phyloP scores from a whole-genome alignment of 2,329 filamentous ascomycete genomes.

The Scolecobasidium constrictum region DNA sequence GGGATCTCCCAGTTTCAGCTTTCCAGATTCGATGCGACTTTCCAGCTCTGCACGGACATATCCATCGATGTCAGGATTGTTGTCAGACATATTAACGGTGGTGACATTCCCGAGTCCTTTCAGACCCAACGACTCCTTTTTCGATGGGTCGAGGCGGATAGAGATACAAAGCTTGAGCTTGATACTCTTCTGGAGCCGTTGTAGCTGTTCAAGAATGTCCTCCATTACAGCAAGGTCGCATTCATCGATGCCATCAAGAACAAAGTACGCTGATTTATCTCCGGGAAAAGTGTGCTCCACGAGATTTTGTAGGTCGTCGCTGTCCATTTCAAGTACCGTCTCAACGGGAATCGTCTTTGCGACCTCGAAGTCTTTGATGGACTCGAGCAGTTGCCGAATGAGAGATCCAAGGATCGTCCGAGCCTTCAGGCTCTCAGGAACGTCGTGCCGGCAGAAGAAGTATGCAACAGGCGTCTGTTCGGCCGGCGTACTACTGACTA shows the following conservation, averaged over 20 bases:
- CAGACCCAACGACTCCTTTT: slow-evolving; percentile 10
- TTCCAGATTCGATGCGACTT: slow-evolving; percentile 13
- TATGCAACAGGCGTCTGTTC: slow-evolving; percentile 13
- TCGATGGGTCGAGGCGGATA: slow-evolving; percentile 15
- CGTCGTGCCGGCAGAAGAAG: slow-evolving; percentile 20
- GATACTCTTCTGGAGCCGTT: slow-evolving; percentile 15
- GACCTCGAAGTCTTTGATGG: slow-evolving; percentile 15
- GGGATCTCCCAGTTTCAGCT: slow-evolving; percentile 17
- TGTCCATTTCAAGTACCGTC: slow-evolving; percentile 9
- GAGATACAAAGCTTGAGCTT: slow-evolving; percentile 18
- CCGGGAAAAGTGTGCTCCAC: slow-evolving; percentile 14
- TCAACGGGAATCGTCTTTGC: slow-evolving; percentile 10
- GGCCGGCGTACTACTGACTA: slow-evolving; percentile 10
- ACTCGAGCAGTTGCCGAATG: slow-evolving; percentile 25
- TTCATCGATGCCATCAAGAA: slow-evolving; percentile 26
- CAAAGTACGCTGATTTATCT: slow-evolving; percentile 18
- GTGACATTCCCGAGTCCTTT: slow-evolving; percentile 7
- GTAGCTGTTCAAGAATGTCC: slow-evolving; percentile 13
- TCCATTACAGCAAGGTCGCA: slow-evolving; percentile 15
- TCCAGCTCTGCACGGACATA: slow-evolving; percentile 20
- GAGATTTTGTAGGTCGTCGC: slow-evolving; percentile 14
- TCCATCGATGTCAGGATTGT: slow-evolving; percentile 16
- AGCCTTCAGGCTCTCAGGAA: slow-evolving; percentile 16
- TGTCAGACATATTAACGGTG: slow-evolving; percentile 15
- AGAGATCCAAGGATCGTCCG: slow-evolving; percentile 18